Conservation (phyloP, 2,329 filamentous ascomycete genomes). For the Grosmannia clavigera region DNA sequence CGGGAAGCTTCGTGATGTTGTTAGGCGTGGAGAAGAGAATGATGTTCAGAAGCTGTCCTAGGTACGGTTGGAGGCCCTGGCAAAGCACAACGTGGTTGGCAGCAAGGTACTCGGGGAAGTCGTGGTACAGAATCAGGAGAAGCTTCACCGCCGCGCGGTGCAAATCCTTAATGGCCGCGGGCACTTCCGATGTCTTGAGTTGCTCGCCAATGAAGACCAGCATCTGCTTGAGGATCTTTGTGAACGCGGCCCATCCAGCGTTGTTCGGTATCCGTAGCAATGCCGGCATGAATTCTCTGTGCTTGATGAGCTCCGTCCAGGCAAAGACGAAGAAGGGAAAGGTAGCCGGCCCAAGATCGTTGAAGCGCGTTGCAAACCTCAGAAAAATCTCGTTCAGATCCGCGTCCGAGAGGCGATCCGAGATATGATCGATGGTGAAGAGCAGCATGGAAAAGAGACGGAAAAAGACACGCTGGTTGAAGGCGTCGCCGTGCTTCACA, state of each 20-base stretch:
- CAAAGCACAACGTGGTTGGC: slow-evolving; percentile 77
- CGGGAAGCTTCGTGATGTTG: slow-evolving; percentile 54
- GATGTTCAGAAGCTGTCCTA: slow-evolving; percentile 77
- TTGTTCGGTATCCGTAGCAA: slow-evolving; percentile 57
- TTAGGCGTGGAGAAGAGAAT: slow-evolving; percentile 71
- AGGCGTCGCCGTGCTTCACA: slow-evolving; percentile 63
- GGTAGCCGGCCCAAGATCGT: slow-evolving; percentile 61
- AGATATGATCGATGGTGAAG: slow-evolving; percentile 33
- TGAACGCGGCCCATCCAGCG: slow-evolving; percentile 64
- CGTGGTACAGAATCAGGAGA: slow-evolving; percentile 76
- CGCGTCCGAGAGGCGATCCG: slow-evolving; percentile 43
- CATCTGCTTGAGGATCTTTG: slow-evolving; percentile 59
- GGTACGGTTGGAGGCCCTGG: slow-evolving; percentile 69
- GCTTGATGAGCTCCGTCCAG: slow-evolving; percentile 73
- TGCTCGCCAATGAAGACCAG: slow-evolving; percentile 67
- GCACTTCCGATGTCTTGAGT: slow-evolving; percentile 56
- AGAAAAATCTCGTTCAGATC: slow-evolving; percentile 60
- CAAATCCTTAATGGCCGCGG: slow-evolving; percentile 62
- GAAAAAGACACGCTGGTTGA: slow-evolving; percentile 86
- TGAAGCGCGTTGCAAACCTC: slow-evolving; percentile 57
- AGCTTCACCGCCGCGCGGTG: slow-evolving; percentile 78
- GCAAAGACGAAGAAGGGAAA: slow-evolving; percentile 75
- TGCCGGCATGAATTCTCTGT: slow-evolving; percentile 71
- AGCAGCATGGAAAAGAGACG: slow-evolving; percentile 75
- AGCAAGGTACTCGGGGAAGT: slow-evolving; percentile 86